These are phyloP conservation scores for Coffea canephora DNA, from an alignment of 257 asterid genomes.

Conservation along the genomic window DNA sequence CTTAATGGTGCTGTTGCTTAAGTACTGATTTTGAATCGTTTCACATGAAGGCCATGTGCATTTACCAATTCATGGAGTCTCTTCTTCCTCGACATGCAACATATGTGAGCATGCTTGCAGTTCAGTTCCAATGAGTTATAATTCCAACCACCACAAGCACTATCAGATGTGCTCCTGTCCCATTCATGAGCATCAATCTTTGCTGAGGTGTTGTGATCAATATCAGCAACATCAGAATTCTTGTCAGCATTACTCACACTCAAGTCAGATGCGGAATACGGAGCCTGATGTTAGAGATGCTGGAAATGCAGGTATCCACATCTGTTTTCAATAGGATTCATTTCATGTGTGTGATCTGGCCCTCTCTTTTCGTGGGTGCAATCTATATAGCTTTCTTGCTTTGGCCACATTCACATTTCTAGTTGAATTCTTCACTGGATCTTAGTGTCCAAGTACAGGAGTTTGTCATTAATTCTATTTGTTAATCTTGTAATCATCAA, in stretches of 20 bases:
- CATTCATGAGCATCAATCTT: slow-evolving; percentile 4
- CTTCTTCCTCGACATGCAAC: slow-evolving; percentile 9
- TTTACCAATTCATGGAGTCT: slow-evolving; percentile 15
- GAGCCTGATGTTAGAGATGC: slow-evolving; percentile 8
- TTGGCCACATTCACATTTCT: background rate
- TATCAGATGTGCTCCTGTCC: slow-evolving; percentile 1
- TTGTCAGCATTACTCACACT: slow-evolving; percentile 11
- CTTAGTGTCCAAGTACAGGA: background rate
- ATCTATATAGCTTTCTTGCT: slow-evolving; percentile 2
- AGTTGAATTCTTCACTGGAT: background rate
- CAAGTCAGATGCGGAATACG: slow-evolving; percentile 6
- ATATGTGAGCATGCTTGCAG: slow-evolving; percentile 5
- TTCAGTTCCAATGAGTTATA: background rate
- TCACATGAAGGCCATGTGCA: slow-evolving; percentile 6
- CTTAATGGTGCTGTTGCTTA: background rate
- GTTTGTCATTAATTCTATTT: background rate
- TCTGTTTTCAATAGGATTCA: background rate
- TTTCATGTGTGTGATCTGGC: background rate
- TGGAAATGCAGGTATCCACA: slow-evolving; percentile 11
- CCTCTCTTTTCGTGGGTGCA: background rate
- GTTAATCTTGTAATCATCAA: background rate
- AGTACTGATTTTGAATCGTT: background rate
- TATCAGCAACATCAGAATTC: slow-evolving; percentile 9
- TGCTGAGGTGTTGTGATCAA: slow-evolving; percentile 1
- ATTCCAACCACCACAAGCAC: slow-evolving; percentile 9